A percentile compares a stretch with the other conserved stretches of the same genome.
Conservation (phyloP, 2,329 filamentous ascomycete species). For the Ilyonectria mors-panacis region DNA sequence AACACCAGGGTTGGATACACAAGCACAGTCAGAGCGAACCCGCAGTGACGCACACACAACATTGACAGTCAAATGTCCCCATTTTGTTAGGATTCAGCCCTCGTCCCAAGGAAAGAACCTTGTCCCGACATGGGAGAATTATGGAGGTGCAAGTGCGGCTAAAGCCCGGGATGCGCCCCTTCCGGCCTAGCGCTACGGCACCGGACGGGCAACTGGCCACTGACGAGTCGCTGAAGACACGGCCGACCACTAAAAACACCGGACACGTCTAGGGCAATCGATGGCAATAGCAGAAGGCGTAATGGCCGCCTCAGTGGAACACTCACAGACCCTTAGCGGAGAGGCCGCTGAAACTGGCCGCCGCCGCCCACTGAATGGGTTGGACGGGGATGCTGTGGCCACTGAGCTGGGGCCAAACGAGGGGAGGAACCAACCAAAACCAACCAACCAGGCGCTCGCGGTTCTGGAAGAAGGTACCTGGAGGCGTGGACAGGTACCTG, state of each 20-base stretch:
- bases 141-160: slow-evolving; percentile 44
- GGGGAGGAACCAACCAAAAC: slow-evolving; percentile 5
- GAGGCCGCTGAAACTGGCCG: slow-evolving; percentile 20
- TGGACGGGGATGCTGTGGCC: slow-evolving; percentile 5
- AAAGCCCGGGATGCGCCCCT: slow-evolving; percentile 47
- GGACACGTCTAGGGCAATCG: slow-evolving; percentile 8
- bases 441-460: neutral
- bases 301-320: slow-evolving; percentile 18
- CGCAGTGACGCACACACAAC: neutral
- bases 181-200: slow-evolving; percentile 39
- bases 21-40: neutral
- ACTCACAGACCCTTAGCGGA: slow-evolving; percentile 22
- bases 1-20: slow-evolving; percentile 6
- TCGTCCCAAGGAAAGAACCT: slow-evolving; percentile 43
- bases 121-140: slow-evolving; percentile 30
- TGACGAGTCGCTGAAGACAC: slow-evolving; percentile 24
- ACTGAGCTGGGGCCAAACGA: slow-evolving; percentile 19
- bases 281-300: neutral
- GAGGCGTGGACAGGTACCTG: neutral
- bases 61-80: slow-evolving; percentile 29
- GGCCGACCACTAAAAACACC: slow-evolving; percentile 40
- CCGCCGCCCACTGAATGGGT: neutral
- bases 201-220: slow-evolving; percentile 31
- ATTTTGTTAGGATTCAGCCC: slow-evolving; percentile 55
- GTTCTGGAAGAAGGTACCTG: slow-evolving; percentile 6